A percentile compares a stretch with the other conserved stretches of the same genome.
Evolutionary conservation across 83 land plant species (phyloP).

Genomic region (Larix sibirica): DNA sequence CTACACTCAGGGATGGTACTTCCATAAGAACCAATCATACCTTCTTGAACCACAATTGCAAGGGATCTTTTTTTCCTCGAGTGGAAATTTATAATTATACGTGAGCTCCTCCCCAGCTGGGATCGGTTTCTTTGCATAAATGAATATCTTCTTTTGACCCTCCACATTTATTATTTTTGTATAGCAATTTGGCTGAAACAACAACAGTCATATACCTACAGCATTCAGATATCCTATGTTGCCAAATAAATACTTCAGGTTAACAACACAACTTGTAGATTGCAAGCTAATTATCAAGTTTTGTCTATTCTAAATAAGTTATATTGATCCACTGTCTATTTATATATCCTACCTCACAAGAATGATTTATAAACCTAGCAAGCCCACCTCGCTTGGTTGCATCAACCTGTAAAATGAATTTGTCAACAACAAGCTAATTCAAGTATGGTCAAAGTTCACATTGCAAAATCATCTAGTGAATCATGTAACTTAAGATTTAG

Average conservation of each 20-base stretch:
- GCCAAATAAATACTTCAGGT: not conserved
- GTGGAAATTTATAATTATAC: slow-evolving; percentile 90
- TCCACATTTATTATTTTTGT: slow-evolving; percentile 92
- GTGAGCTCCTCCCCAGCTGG: slow-evolving; percentile 87
- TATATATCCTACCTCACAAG: slow-evolving; percentile 77
- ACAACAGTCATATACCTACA: not conserved
- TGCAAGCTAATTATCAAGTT: not conserved
- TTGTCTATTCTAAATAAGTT: no score
- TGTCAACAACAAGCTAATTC: not conserved
- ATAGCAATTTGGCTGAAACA: slow-evolving; percentile 91
- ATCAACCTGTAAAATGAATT: slow-evolving; percentile 71
- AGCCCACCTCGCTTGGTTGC: slow-evolving; percentile 96
- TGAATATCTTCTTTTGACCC: slow-evolving; percentile 89
- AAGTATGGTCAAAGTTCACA: not conserved
- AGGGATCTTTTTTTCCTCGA: slow-evolving; percentile 91
- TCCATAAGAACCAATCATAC: slow-evolving; percentile 30
- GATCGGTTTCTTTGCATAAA: slow-evolving; percentile 86
- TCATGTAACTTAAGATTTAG: not conserved
- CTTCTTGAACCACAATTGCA: slow-evolving; percentile 87
- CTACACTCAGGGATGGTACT: not conserved
- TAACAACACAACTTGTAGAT: not conserved
- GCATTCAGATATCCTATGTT: not conserved
- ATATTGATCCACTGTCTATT: no score
- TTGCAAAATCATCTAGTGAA: not conserved
- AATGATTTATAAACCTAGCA: slow-evolving; percentile 98